Percentiles rank a stretch among this genome's conserved stretches.
phyloP scores from a whole-genome alignment of 2,329 filamentous ascomycete genomes.

The Stagonosporopsis tanaceti region DNA sequence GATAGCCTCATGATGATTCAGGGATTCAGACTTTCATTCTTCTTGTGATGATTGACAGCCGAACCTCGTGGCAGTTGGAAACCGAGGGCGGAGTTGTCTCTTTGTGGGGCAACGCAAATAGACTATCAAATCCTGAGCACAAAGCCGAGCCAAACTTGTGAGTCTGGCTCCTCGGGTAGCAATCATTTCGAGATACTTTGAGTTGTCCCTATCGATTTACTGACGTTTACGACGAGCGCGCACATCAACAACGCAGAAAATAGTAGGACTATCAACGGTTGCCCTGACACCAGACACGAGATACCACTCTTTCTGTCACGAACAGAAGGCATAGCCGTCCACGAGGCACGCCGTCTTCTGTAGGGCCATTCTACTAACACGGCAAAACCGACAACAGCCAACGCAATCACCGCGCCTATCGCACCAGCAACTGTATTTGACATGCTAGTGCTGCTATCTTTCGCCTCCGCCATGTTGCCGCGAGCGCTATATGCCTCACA shows the following conservation, averaged over 20 bases:
- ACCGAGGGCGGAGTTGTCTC: too few relatives aligned
- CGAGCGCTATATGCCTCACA: slow-evolving; percentile 51
- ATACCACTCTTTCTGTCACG: not conserved
- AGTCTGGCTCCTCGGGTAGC: too few relatives aligned
- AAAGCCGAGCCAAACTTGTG: too few relatives aligned
- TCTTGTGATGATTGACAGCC: too few relatives aligned
- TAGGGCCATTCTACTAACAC: not conserved
- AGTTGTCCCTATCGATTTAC: not conserved
- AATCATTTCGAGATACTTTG: too few relatives aligned
- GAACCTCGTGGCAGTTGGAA: too few relatives aligned
- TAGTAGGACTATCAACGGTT: too few relatives aligned
- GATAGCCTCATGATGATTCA: too few relatives aligned
- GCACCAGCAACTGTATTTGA: not conserved
- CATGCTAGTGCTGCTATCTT: not conserved
- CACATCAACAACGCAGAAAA: too few relatives aligned
- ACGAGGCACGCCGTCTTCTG: not conserved
- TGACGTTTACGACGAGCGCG: not conserved
- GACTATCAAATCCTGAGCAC: too few relatives aligned
- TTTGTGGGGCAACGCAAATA: too few relatives aligned
- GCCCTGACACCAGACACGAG: not conserved
- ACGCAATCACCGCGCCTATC: not conserved
- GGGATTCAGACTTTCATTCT: too few relatives aligned
- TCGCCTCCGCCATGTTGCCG: not conserved
- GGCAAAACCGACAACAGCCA: not conserved
- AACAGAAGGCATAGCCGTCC: not conserved